phyloP scores from a whole-genome alignment of 2,329 filamentous ascomycete genomes.

The Claviceps africana region DNA sequence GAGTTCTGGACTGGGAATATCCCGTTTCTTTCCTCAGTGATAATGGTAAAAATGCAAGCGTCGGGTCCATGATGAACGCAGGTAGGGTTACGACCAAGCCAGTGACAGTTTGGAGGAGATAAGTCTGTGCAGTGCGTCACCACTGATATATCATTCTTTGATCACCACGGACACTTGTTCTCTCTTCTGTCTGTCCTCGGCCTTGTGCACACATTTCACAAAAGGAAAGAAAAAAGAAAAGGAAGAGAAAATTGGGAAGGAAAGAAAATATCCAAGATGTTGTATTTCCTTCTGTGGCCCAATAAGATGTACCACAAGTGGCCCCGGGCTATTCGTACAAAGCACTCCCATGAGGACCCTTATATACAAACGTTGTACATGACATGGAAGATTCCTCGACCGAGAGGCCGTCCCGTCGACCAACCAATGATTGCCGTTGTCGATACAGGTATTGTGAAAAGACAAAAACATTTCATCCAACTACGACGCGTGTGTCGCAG shows the following conservation, averaged over 20 bases:
- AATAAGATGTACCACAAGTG: background rate
- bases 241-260: no score
- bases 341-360: background rate
- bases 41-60: background rate
- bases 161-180: no score
- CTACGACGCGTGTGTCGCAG: background rate
- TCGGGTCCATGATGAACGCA: no score
- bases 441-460: background rate
- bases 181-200: no score
- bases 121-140: no score
- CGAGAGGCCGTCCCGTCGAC: background rate
- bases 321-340: background rate
- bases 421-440: background rate
- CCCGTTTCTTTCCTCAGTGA: background rate
- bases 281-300: background rate
- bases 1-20: background rate
- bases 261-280: background rate
- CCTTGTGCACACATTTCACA: no score
- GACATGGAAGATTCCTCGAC: background rate
- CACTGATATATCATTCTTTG: no score
- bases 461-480: background rate
- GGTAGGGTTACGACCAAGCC: no score
- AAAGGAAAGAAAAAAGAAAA: no score
- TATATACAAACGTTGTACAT: background rate
- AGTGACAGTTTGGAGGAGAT: no score